phyloP scores from a whole-genome alignment of 495 filamentous ascomycete genomes.

The Neurospora hispaniola region DNA sequence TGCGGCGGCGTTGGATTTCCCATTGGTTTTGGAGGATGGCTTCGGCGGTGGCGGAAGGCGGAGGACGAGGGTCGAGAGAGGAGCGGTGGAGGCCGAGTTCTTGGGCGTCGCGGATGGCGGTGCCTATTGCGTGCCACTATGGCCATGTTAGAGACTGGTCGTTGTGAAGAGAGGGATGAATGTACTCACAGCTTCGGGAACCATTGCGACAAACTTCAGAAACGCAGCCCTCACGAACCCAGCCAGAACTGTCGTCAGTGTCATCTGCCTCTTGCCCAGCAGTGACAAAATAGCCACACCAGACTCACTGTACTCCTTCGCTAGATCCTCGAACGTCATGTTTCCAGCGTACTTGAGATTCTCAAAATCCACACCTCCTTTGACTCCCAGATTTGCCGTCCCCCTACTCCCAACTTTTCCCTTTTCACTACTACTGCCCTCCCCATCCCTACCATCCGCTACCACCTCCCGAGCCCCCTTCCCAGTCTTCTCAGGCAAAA shows the following conservation, averaged over 20 bases:
- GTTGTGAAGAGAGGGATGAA: neutral
- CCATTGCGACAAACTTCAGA: conserved; percentile 40
- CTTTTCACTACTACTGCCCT: neutral
- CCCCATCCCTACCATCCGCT: neutral
- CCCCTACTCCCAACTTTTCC: neutral
- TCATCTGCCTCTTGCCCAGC: conserved; percentile 45
- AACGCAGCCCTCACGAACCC: conserved; percentile 42
- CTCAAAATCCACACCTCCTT: conserved; percentile 18
- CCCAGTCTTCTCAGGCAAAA: conserved; percentile 37
- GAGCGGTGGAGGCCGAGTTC: conserved; percentile 52
- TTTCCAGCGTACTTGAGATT: conserved; percentile 46
- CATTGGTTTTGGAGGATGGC: conserved; percentile 40
- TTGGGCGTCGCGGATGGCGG: conserved; percentile 49
- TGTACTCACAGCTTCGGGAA: conserved; percentile 34
- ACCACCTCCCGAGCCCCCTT: conserved; percentile 3
- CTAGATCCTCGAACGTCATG: conserved; percentile 50
- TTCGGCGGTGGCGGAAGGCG: conserved; percentile 28
- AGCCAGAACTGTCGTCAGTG: conserved; percentile 42
- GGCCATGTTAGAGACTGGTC: conserved; percentile 8
- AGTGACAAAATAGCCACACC: conserved; percentile 41
- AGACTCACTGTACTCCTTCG: conserved; percentile 47
- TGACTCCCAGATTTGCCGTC: neutral
- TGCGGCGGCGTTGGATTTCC: conserved; percentile 41
- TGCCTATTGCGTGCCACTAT: conserved; percentile 49
- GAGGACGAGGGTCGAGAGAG: conserved; percentile 25